A percentile compares a stretch with the other conserved stretches of the same genome.
phyloP scores from a whole-genome alignment of 805 yeast species.

The Kurtzmaniella cleridarum region DNA sequence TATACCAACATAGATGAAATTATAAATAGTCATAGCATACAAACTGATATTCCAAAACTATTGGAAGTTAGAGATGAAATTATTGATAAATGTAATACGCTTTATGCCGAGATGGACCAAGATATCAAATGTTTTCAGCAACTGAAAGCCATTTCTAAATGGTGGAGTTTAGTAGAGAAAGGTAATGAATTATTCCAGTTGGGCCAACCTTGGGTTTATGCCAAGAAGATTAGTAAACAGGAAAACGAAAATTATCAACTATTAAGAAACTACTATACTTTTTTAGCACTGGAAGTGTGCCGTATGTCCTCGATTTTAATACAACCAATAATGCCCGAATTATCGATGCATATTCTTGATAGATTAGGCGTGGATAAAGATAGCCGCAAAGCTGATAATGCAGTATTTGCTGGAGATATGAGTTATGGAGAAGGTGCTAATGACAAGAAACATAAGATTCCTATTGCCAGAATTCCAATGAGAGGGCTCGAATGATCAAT shows the following conservation, averaged over 20 bases:
- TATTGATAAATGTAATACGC: constrained; percentile 22
- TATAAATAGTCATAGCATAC: constrained; percentile 8
- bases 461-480: constrained; percentile 31
- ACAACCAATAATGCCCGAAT: constrained; percentile 68
- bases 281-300: constrained; percentile 62
- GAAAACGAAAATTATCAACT: constrained; percentile 6
- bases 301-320: constrained; percentile 63
- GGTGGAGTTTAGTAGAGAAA: constrained; percentile 55
- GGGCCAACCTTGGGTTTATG: constrained; percentile 70
- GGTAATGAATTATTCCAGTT: constrained; percentile 67
- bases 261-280: constrained; percentile 48
- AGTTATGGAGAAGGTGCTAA: constrained; percentile 58
- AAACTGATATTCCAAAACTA: constrained; percentile 10
- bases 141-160: constrained; percentile 47
- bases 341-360: constrained; percentile 54
- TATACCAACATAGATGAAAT: constrained; percentile 19
- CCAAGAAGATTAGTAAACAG: constrained; percentile 17
- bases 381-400: constrained; percentile 39
- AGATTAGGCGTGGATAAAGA: constrained; percentile 49
- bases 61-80: constrained; percentile 18
- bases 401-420: constrained; percentile 52
- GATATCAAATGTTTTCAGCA: constrained; percentile 46
- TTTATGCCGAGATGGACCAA: constrained; percentile 35
- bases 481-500: constrained; percentile 4
- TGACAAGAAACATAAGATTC: constrained; percentile 41